Evolutionary conservation across 169 alveolate species (phyloP).

Genomic region (Eimeria sp.): DNA sequence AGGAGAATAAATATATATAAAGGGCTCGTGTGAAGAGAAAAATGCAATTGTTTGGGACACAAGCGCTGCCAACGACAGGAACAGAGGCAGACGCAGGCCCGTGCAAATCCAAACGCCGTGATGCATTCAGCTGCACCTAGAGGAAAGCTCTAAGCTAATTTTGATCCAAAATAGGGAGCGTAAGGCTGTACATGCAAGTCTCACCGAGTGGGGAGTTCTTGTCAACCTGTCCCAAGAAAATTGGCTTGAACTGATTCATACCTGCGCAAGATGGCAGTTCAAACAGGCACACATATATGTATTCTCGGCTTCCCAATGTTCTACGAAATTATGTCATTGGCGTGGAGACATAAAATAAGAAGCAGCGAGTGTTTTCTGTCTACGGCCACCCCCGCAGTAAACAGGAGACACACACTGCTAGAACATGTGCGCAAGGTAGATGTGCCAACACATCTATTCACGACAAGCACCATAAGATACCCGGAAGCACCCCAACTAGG

Average conservation of each 20-base stretch:
- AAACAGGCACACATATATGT: neutral
- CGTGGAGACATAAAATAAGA: neutral
- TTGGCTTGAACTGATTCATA: conserved; percentile 96
- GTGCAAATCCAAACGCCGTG: too few relatives aligned
- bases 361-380: too few relatives aligned
- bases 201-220: conserved; percentile 93
- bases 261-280: conserved; percentile 85
- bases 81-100: neutral
- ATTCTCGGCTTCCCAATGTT: neutral
- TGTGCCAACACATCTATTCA: neutral
- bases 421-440: neutral
- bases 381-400: neutral
- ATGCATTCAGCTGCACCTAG: neutral
- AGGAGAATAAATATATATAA: neutral
- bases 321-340: neutral
- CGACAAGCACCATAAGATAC: neutral
- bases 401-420: neutral
- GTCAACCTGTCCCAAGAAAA: conserved; percentile 94
- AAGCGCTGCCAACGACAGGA: neutral
- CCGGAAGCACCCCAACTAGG: neutral
- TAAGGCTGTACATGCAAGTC: neutral
- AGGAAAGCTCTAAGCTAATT: neutral
- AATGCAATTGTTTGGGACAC: neutral
- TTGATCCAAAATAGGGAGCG: neutral
- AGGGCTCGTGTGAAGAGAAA: neutral